Evolutionary conservation across 139 green algal species (phyloP), one percentile per base, ranked within the genome.

Genomic region (Protoeuglena noctilucae): DNA sequence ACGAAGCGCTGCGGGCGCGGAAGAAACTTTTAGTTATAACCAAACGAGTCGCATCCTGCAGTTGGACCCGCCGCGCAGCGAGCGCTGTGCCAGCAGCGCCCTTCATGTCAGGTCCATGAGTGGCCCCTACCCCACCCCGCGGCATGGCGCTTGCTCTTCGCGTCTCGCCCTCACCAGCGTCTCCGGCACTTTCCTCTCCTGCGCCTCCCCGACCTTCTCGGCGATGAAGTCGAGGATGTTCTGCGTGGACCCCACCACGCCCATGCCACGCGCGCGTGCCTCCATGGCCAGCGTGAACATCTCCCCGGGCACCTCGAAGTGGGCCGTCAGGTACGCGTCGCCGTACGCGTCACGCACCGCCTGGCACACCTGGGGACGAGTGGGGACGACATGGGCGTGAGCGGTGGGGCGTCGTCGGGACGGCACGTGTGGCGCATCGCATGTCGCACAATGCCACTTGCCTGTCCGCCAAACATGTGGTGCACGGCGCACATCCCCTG

Each of bases 181-280:
- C 56, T 93, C 76, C 1, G 65, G 63, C 19, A 77, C 78, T 16
- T 71, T 61, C 7, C 72, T 34, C 25, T 67, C 66, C 52, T 94
- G 46, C 14, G 81, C 82, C 3, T 67, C 72, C 4, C 52, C 29
- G 23, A 85, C 72, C 64, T 84, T 86, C 25, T 45, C 73, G 0
- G 70, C 31, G 48, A 97, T 95, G 72, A 94, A 97, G 75, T 93
- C 84, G 17, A 98, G 72, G 62, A 98, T 98, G 75, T 96, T 94
- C 55, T 76, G 70, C 16, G 91, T 97, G 45, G 80, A 93, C 16
- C 91, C 91, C 3, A 98, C 90, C 26, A 93, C 83, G 53, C 91
- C 90, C 78, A 87, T 87, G 48, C 67, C 73, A 14, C 81, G 71
- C 4, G 57, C 55, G 56, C 76, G 75, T 14, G 87, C 90, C 60